A percentile compares a stretch with the other conserved stretches of the same genome.
Evolutionary conservation across 768 basidiomycete genomes (phyloP).

Genomic region (Leccinellum rugosiceps): DNA sequence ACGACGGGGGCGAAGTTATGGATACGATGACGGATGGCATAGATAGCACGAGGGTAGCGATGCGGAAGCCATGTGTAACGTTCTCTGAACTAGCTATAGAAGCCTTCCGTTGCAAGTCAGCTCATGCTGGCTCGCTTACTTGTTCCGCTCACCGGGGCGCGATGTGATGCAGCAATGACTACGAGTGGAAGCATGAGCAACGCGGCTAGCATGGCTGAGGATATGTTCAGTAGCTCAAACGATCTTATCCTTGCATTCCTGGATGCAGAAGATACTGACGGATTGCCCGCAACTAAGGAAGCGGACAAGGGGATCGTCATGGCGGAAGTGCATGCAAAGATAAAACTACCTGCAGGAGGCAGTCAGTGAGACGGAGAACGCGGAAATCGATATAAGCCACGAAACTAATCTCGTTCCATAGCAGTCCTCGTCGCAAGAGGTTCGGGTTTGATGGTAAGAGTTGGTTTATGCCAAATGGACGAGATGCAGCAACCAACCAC

Average conservation of each 20-base stretch:
- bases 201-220: slow-evolving; percentile 48
- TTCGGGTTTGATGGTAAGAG: slow-evolving; percentile 33
- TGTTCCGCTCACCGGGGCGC: slow-evolving; percentile 34
- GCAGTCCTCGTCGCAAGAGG: slow-evolving; percentile 42
- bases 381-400: slow-evolving; percentile 23
- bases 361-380: slow-evolving; percentile 1
- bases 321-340: slow-evolving; percentile 64
- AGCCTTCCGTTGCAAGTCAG: slow-evolving; percentile 14
- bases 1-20: slow-evolving; percentile 48
- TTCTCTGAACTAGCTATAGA: slow-evolving; percentile 5
- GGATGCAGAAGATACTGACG: slow-evolving; percentile 7
- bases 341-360: slow-evolving; percentile 42
- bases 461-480: slow-evolving; percentile 48
- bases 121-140: slow-evolving; percentile 22
- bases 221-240: slow-evolving; percentile 53
- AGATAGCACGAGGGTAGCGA: slow-evolving; percentile 52
- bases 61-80: slow-evolving; percentile 38
- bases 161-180: slow-evolving; percentile 49
- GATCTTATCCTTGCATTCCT: slow-evolving; percentile 51
- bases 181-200: slow-evolving; percentile 55
- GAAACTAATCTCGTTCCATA: slow-evolving; percentile 65
- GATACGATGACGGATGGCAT: slow-evolving; percentile 60
- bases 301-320: slow-evolving; percentile 65
- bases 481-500: slow-evolving; percentile 56
- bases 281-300: slow-evolving; percentile 45